Conservation (phyloP, 2,329 filamentous ascomycete species). For the Colletotrichum gigasporum region DNA sequence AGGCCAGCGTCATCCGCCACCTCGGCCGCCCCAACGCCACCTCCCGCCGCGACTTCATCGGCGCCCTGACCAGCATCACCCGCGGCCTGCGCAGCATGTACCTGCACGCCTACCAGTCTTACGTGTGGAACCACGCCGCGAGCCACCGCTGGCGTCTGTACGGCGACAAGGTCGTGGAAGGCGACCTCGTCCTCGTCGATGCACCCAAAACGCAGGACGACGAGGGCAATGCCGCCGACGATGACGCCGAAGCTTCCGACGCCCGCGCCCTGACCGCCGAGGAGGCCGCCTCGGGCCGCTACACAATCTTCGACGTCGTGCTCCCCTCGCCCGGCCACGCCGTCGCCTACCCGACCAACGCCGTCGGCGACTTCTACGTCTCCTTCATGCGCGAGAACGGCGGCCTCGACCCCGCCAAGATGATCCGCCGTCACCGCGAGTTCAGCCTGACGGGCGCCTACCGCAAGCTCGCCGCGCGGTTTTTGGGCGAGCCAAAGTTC, state of each 20-base stretch:
- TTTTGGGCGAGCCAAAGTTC: slow-evolving; percentile 68
- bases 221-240: slow-evolving; percentile 70
- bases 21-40: slow-evolving; percentile 58
- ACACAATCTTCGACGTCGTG: slow-evolving; percentile 87
- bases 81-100: slow-evolving; percentile 92
- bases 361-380: slow-evolving; percentile 83
- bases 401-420: slow-evolving; percentile 80
- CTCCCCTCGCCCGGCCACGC: slow-evolving; percentile 94
- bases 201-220: slow-evolving; percentile 45
- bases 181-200: slow-evolving; percentile 79
- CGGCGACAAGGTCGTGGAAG: slow-evolving; percentile 79
- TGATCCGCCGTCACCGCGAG: slow-evolving; percentile 87
- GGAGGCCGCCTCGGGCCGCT: slow-evolving; percentile 81
- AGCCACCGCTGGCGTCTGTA: slow-evolving; percentile 83
- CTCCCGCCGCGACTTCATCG: slow-evolving; percentile 76
- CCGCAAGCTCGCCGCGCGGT: slow-evolving; percentile 81
- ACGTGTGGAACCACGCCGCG: slow-evolving; percentile 90
- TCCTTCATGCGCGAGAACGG: slow-evolving; percentile 89
- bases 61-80: slow-evolving; percentile 82
- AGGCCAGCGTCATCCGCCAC: slow-evolving; percentile 81
- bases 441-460: slow-evolving; percentile 91
- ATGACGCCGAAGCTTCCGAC: slow-evolving; percentile 55
- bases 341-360: slow-evolving; percentile 85
- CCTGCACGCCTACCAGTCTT: slow-evolving; percentile 94
- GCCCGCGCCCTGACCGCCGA: slow-evolving; percentile 78